phyloP scores from a whole-genome alignment of 768 basidiomycete species.

The Sistotremastrum suecicum region DNA sequence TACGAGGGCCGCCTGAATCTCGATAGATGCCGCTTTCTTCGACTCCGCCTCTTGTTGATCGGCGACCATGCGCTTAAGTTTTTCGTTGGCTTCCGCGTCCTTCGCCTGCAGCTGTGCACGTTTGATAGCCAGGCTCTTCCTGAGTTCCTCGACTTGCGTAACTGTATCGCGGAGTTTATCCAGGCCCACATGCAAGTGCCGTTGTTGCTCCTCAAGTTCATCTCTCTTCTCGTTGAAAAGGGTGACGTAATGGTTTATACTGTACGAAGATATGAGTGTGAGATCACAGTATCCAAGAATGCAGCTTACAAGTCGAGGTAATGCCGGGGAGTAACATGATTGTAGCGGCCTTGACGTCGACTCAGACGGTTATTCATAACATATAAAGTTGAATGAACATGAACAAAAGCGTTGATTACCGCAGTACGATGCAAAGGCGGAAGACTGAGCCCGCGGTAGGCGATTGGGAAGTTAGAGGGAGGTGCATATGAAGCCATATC shows the following conservation, averaged over 20 bases:
- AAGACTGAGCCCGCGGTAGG: conserved; percentile 68
- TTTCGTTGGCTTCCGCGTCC: conserved; percentile 91
- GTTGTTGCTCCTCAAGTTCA: conserved; percentile 95
- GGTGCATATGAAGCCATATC: conserved; percentile 73
- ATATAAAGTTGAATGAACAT: conserved; percentile 81
- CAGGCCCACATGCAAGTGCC: conserved; percentile 94
- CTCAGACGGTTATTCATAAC: conserved; percentile 81
- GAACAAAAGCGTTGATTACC: conserved; percentile 85
- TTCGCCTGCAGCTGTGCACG: conserved; percentile 86
- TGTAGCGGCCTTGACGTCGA: conserved; percentile 87
- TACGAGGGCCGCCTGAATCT: conserved; percentile 87
- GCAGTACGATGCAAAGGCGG: conserved; percentile 88
- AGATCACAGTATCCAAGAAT: not conserved
- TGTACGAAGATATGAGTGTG: conserved; percentile 18
- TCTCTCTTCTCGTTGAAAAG: conserved; percentile 94
- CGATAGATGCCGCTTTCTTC: conserved; percentile 92
- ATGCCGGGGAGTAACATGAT: conserved; percentile 94
- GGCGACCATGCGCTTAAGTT: conserved; percentile 92
- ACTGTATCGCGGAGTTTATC: conserved; percentile 95
- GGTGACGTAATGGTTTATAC: conserved; percentile 94
- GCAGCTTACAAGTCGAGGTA: conserved; percentile 91
- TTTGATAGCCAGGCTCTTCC: conserved; percentile 90
- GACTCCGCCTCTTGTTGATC: conserved; percentile 99
- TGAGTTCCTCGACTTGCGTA: conserved; percentile 89
- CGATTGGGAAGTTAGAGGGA: conserved; percentile 75